Evolutionary conservation across 2,329 filamentous ascomycete genomes (phyloP).

Genomic region (Xylaria sp.): DNA sequence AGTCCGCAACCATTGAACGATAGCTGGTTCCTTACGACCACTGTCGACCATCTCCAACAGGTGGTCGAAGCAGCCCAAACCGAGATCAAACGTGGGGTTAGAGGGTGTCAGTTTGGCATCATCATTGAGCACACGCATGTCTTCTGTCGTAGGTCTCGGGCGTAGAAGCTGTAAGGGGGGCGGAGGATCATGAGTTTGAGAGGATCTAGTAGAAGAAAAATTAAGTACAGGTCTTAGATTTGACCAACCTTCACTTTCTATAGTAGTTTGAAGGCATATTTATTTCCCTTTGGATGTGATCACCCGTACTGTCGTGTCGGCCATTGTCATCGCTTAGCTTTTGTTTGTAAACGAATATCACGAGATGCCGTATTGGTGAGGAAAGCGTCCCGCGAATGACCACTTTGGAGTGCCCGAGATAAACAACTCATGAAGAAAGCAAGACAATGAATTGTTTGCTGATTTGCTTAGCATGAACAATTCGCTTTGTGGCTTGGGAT

Average conservation of each 20-base stretch:
- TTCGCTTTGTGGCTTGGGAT: background rate
- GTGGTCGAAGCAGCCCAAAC: conserved; percentile 27
- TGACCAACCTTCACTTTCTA: conserved; percentile 24
- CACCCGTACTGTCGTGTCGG: background rate
- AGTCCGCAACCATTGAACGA: too few relatives aligned
- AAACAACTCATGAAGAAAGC: too few relatives aligned
- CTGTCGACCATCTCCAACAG: too few relatives aligned
- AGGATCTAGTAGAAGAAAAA: conserved; percentile 3
- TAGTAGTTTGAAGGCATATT: background rate
- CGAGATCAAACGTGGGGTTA: conserved; percentile 24
- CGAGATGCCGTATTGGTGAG: background rate
- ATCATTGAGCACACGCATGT: background rate
- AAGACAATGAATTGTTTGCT: too few relatives aligned
- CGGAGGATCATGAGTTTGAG: background rate
- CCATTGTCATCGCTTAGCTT: background rate
- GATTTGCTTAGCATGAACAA: background rate
- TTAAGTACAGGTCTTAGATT: background rate
- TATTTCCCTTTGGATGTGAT: background rate
- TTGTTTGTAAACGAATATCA: background rate
- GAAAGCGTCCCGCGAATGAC: background rate
- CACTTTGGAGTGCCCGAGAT: background rate
- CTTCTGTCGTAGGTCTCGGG: background rate
- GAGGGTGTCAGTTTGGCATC: background rate
- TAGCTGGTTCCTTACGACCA: background rate
- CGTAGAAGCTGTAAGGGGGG: background rate